Conservation (phyloP, 352 stramenopile genomes). For the Phytopythium vexans region DNA sequence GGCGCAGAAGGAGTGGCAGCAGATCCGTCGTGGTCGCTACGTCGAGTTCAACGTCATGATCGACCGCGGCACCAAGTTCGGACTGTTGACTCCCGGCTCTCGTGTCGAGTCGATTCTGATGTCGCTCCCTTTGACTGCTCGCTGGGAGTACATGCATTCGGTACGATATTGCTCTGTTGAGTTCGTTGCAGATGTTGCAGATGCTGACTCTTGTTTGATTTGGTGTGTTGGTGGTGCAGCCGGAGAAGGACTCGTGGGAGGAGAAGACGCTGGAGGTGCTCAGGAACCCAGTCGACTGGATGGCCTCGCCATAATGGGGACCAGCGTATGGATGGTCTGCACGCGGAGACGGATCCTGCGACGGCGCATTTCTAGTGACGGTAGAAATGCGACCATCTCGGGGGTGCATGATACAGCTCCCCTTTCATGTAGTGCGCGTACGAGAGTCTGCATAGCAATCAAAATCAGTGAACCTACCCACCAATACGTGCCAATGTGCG, state of each 20-base stretch:
- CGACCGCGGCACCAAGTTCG: conserved; percentile 98
- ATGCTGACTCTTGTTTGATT: too few relatives aligned
- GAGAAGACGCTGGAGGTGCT: conserved; percentile 92
- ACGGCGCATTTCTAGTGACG: too few relatives aligned
- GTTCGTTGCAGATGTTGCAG: too few relatives aligned
- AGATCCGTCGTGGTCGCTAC: conserved; percentile 95
- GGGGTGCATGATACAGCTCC: too few relatives aligned
- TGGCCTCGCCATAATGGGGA: conserved; percentile 20
- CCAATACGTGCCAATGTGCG: too few relatives aligned
- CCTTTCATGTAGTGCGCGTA: too few relatives aligned
- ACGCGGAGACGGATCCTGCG: too few relatives aligned
- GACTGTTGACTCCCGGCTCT: conserved; percentile 93
- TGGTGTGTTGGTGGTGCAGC: conserved; percentile 32
- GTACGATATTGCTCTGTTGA: conserved; percentile 11
- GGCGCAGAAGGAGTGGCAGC: conserved; percentile 97
- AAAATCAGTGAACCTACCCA: too few relatives aligned
- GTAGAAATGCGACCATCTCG: too few relatives aligned
- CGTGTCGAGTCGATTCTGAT: conserved; percentile 99
- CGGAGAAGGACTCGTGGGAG: conserved; percentile 88
- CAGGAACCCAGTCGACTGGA: conserved; percentile 94
- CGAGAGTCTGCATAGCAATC: too few relatives aligned
- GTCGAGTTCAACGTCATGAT: conserved; percentile 99
- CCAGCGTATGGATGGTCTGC: too few relatives aligned
- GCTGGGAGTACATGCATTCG: conserved; percentile 95
- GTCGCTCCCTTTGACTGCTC: conserved; percentile 95